These are phyloP conservation scores for Catunica adiposa DNA, from an alignment of 2,329 filamentous ascomycete genomes.

Conservation along the genomic window DNA sequence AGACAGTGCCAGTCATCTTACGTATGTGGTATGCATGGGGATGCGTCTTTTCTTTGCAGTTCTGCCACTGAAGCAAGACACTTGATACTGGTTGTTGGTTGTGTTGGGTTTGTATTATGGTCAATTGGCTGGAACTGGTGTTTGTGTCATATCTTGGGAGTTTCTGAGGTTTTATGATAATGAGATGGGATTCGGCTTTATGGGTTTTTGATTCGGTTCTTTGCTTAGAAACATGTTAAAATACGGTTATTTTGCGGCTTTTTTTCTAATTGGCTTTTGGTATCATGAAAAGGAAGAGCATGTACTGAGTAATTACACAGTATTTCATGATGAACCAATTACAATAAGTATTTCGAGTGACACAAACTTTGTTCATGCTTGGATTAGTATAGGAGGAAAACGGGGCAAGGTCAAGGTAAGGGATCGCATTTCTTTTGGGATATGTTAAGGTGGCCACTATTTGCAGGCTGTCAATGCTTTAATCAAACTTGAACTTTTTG, in stretches of 20 bases:
- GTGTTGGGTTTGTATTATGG: conserved; percentile 3
- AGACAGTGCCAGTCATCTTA: background rate
- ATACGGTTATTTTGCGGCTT: background rate
- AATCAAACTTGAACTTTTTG: no score
- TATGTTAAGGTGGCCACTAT: no score
- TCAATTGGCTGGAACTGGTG: conserved; percentile 2
- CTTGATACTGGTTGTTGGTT: background rate
- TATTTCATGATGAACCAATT: no score
- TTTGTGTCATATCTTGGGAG: conserved; percentile 9
- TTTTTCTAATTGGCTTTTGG: no score
- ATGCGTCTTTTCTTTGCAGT: background rate
- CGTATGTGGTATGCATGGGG: background rate
- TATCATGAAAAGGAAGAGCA: no score
- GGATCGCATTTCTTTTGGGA: no score
- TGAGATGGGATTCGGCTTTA: conserved; percentile 10
- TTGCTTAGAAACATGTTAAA: background rate
- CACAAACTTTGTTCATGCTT: no score
- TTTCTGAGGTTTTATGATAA: conserved; percentile 13
- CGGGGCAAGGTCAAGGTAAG: no score
- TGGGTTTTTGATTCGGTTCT: conserved; percentile 1
- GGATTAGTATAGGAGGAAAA: no score
- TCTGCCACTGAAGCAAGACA: background rate
- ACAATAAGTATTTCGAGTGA: no score
- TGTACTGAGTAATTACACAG: no score
- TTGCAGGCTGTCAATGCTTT: no score